A percentile compares a stretch with the other conserved stretches of the same genome.
Conservation (phyloP, 1,284 basidiomycete genomes). For the Coniferiporia weirii region DNA sequence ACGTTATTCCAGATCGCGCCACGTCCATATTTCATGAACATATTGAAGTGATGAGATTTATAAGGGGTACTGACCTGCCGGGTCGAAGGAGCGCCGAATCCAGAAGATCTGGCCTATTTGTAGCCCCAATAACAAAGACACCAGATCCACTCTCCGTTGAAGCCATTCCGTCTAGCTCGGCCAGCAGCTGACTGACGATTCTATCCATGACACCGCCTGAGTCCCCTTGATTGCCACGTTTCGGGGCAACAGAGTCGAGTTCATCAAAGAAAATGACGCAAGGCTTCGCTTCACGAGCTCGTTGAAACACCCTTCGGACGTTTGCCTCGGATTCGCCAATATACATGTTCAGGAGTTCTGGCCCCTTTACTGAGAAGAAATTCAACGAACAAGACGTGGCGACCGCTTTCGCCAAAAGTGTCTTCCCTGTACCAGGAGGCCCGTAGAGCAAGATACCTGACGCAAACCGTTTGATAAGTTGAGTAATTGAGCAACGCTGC, state of each 20-base stretch:
- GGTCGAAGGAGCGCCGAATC: constrained; percentile 92
- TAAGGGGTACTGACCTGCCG: constrained; percentile 54
- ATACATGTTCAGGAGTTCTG: constrained; percentile 95
- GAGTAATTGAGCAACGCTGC: background rate
- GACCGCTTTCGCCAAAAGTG: constrained; percentile 89
- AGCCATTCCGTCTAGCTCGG: constrained; percentile 92
- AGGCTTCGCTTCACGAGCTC: constrained; percentile 84
- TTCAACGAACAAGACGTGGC: constrained; percentile 91
- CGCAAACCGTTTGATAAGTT: background rate
- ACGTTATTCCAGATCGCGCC: background rate
- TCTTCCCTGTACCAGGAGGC: constrained; percentile 96
- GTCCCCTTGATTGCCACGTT: constrained; percentile 91
- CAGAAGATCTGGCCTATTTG: constrained; percentile 92
- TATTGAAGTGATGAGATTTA: background rate
- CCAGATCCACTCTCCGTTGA: constrained; percentile 54
- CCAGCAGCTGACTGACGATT: constrained; percentile 93
- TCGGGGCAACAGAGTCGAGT: constrained; percentile 93
- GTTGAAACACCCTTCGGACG: constrained; percentile 88
- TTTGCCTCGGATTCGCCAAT: constrained; percentile 98
- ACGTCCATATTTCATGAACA: background rate
- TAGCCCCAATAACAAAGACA: constrained; percentile 97
- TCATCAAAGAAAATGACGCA: constrained; percentile 99
- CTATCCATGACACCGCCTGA: constrained; percentile 97
- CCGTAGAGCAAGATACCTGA: constrained; percentile 86
- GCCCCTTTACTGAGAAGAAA: constrained; percentile 96